These are phyloP conservation scores for Botrytis aclada DNA, from an alignment of 2,329 filamentous ascomycete species.

Conservation along the genomic window DNA sequence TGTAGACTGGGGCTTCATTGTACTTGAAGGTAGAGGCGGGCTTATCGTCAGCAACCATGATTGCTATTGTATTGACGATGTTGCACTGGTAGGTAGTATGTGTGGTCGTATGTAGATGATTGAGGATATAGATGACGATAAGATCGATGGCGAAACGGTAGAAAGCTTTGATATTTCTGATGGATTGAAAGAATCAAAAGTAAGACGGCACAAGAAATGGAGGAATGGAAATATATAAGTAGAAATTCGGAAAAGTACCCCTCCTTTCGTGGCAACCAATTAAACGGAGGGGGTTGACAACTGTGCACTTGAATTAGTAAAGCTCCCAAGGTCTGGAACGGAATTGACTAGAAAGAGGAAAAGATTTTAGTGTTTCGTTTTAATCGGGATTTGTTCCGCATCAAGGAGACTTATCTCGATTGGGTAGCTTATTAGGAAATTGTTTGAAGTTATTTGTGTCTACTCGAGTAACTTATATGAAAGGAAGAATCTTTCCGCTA, in stretches of 20 bases:
- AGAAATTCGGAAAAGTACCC: conserved; percentile 5
- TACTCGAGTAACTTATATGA: neutral
- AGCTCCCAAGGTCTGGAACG: conserved; percentile 16
- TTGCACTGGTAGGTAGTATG: neutral
- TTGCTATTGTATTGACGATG: conserved; percentile 27
- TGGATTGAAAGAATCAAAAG: neutral
- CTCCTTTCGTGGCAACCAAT: conserved; percentile 17
- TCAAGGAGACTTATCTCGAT: neutral
- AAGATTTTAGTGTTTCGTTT: neutral
- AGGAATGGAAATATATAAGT: conserved; percentile 14
- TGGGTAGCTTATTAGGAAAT: neutral
- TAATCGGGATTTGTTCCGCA: conserved; percentile 2
- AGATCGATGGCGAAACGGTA: neutral
- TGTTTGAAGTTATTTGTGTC: no score
- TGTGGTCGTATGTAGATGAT: neutral
- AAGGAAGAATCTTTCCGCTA: neutral
- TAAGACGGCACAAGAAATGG: neutral
- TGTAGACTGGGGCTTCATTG: conserved; percentile 56
- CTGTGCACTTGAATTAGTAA: conserved; percentile 19
- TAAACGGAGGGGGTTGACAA: conserved; percentile 10
- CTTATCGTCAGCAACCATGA: conserved; percentile 45
- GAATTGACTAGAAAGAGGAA: neutral
- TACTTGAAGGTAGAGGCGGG: conserved; percentile 50
- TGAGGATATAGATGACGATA: neutral
- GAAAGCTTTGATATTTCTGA: neutral